A percentile compares a stretch with the other conserved stretches of the same genome.
Conservation (phyloP, 148 eudicot species). For the Arctostaphylos glauca region DNA sequence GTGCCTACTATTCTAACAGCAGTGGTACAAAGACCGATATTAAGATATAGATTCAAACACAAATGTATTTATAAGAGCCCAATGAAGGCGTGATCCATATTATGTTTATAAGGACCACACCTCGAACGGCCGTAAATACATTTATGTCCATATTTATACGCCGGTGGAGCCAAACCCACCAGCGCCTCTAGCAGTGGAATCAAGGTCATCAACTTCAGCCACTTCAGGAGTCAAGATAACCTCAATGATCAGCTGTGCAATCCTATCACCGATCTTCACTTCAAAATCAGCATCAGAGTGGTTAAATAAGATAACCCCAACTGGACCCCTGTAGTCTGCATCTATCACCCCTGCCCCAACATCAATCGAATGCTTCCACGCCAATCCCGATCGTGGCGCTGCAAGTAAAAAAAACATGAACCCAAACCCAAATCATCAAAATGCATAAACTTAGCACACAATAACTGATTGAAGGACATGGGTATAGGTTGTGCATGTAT, state of each 20-base stretch:
- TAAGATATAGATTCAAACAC: no score
- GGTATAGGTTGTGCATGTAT: background rate
- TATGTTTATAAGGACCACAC: no score
- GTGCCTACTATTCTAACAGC: background rate
- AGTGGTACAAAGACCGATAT: background rate
- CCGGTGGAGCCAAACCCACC: conserved; percentile 90
- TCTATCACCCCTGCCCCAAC: conserved; percentile 92
- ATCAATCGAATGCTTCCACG: conserved; percentile 92
- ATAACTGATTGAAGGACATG: background rate
- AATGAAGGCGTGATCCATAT: no score
- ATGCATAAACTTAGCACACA: background rate
- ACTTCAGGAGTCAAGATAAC: conserved; percentile 77
- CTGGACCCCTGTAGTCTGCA: conserved; percentile 79
- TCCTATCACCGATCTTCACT: conserved; percentile 72
- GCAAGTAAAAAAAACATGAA: conserved; percentile 5
- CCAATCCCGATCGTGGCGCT: conserved; percentile 90
- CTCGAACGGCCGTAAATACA: no score
- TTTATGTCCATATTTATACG: conserved; percentile 16
- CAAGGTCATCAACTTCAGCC: conserved; percentile 71
- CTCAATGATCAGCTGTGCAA: conserved; percentile 83
- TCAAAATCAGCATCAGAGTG: conserved; percentile 68
- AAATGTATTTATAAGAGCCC: no score
- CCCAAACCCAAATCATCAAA: background rate
- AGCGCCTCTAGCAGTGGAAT: conserved; percentile 65
- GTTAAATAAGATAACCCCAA: conserved; percentile 79